Percentiles rank a stretch among this genome's conserved stretches.
Evolutionary conservation across 1,284 basidiomycete species (phyloP).

Genomic region (Cutaneotrichosporon sp.): DNA sequence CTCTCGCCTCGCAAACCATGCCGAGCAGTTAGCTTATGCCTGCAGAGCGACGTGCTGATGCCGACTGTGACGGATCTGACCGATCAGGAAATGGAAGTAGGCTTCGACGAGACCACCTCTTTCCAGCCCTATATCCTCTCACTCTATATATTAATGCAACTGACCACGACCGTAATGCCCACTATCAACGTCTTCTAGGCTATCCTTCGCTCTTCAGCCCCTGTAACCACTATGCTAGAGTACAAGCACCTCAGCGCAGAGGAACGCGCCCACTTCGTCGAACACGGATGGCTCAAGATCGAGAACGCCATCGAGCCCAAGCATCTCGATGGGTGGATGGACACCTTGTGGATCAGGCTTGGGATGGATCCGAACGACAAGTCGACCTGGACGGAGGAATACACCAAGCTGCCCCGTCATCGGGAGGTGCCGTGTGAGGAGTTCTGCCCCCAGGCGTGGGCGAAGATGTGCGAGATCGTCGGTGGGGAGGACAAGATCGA

Average conservation of each 20-base stretch:
- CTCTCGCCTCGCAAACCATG: no score
- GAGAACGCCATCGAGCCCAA: constrained; percentile 27
- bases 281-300: constrained; percentile 35
- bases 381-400: constrained; percentile 36
- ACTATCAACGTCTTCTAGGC: no score
- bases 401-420: constrained; percentile 32
- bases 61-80: no score
- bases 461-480: constrained; percentile 33
- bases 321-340: constrained; percentile 27
- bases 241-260: constrained; percentile 23
- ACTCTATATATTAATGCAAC: no score
- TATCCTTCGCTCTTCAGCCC: no score
- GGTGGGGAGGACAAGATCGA: constrained; percentile 33
- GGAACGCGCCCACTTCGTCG: constrained; percentile 29
- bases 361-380: constrained; percentile 38
- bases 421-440: constrained; percentile 25
- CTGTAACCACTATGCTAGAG: constrained; percentile 9
- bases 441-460: constrained; percentile 32
- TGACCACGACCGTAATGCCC: no score
- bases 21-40: no score
- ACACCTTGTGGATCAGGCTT: constrained; percentile 33
- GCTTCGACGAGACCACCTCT: no score
- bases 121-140: no score
- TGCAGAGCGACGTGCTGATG: no score
- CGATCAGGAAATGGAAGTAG: no score